These are phyloP conservation scores for Pythium coloratum DNA, from an alignment of 352 stramenopile genomes.

Conservation along the genomic window DNA sequence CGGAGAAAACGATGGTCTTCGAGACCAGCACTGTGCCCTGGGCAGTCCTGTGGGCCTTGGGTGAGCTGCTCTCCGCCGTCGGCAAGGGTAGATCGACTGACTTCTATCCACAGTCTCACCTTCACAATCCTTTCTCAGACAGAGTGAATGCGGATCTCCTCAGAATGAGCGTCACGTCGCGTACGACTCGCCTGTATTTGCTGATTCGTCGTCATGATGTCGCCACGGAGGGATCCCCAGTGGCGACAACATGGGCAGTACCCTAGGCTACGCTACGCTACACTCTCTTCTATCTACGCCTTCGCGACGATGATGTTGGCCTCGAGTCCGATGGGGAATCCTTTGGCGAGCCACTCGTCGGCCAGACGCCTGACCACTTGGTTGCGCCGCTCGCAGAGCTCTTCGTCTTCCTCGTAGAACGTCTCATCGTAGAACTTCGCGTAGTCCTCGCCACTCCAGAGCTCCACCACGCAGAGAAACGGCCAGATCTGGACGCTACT, in stretches of 20 bases:
- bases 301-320: constrained; percentile 51
- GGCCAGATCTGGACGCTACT: constrained; percentile 44
- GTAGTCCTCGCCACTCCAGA: constrained; percentile 46
- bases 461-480: constrained; percentile 47
- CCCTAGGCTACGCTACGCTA: no score
- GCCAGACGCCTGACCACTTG: constrained; percentile 38
- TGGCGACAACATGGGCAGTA: no score
- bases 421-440: constrained; percentile 38
- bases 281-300: neutral
- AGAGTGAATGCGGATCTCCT: neutral
- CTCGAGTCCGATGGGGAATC: constrained; percentile 53
- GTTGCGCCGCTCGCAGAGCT: constrained; percentile 25
- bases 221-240: no score
- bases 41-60: no score
- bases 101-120: neutral
- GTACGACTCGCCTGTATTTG: no score
- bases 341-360: constrained; percentile 45
- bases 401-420: constrained; percentile 46
- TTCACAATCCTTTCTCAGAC: neutral
- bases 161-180: neutral
- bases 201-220: no score
- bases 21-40: no score
- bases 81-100: neutral
- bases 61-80: no score
- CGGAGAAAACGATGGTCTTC: no score